A percentile compares a stretch with the other conserved stretches of the same genome.
These are phyloP conservation scores for Talaromyces sp. DNA, from an alignment of 2,329 filamentous ascomycete species.

Conservation along the genomic window DNA sequence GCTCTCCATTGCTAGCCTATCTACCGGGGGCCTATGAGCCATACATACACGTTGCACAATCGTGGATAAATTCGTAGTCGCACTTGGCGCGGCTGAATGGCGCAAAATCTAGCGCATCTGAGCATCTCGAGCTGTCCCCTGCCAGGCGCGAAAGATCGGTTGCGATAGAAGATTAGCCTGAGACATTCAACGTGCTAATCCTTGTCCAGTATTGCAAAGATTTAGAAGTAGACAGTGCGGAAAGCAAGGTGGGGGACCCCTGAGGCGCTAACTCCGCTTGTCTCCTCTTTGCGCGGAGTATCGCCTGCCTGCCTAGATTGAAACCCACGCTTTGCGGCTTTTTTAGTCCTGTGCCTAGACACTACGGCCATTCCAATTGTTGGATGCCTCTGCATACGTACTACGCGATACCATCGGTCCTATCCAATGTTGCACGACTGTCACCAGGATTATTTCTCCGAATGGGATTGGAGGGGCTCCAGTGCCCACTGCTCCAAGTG, in stretches of 20 bases:
- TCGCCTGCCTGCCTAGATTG: not conserved
- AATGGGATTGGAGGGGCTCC: constrained; percentile 2
- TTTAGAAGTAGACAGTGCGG: not conserved
- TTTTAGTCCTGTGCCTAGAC: not conserved
- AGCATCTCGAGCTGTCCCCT: not conserved
- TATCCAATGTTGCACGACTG: not conserved
- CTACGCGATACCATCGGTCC: not conserved
- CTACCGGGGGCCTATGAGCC: not conserved
- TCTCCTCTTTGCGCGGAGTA: constrained; percentile 12
- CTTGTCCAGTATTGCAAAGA: not conserved
- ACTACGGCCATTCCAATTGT: not conserved
- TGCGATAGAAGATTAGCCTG: not conserved
- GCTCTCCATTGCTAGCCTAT: not conserved
- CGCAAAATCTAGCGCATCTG: not conserved
- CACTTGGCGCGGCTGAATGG: constrained; percentile 2
- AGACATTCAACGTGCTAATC: not conserved
- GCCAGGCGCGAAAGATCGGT: constrained; percentile 9
- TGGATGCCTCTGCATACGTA: not conserved
- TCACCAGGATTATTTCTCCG: constrained; percentile 1
- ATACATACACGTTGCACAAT: constrained; percentile 13
- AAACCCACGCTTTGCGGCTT: not conserved
- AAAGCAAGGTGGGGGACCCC: constrained; percentile 1
- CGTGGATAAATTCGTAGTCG: constrained; percentile 13
- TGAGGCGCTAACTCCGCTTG: constrained; percentile 9
- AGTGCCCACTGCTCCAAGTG: not conserved